Percentiles rank a stretch among this genome's conserved stretches.
These are phyloP conservation scores for Alternaria sp. DNA, from an alignment of 2,329 filamentous ascomycete genomes.

Conservation along the genomic window DNA sequence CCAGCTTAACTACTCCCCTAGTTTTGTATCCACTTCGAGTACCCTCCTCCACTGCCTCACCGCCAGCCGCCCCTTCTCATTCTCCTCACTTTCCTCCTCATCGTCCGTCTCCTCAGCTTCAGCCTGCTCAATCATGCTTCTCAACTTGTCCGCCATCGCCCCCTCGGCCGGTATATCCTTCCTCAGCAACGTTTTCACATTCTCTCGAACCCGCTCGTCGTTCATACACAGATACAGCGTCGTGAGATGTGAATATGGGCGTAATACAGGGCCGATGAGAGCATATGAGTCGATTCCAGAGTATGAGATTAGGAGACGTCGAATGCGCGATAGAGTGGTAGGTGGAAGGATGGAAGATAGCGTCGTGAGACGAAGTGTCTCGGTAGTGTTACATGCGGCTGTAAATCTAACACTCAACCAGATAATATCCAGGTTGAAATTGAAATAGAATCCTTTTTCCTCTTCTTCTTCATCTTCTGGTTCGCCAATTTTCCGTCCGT, in stretches of 20 bases:
- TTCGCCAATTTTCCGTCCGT: neutral
- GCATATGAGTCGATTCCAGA: conserved; percentile 10
- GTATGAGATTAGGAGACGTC: conserved; percentile 17
- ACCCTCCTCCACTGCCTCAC: conserved; percentile 12
- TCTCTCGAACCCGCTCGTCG: conserved; percentile 12
- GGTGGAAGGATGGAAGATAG: neutral
- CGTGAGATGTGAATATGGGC: conserved; percentile 11
- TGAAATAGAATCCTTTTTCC: conserved; percentile 17
- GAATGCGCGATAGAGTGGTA: neutral
- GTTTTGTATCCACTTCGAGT: conserved; percentile 15
- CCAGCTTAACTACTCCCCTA: conserved; percentile 9
- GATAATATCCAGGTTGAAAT: conserved; percentile 19
- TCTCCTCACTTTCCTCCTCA: conserved; percentile 17
- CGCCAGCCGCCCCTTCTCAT: neutral
- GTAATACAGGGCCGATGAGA: conserved; percentile 10
- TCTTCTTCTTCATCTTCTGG: neutral
- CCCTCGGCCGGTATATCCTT: neutral
- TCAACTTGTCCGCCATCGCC: neutral
- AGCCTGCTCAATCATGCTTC: conserved; percentile 2
- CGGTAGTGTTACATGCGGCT: neutral
- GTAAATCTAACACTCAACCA: conserved; percentile 26
- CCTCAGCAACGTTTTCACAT: conserved; percentile 1
- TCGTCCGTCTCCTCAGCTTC: conserved; percentile 24
- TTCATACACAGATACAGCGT: conserved; percentile 23
- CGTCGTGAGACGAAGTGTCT: conserved; percentile 18